A percentile compares a stretch with the other conserved stretches of the same genome.
Evolutionary conservation across 306 rosid genomes (phyloP).

Genomic region (Vachellia pachyceras): DNA sequence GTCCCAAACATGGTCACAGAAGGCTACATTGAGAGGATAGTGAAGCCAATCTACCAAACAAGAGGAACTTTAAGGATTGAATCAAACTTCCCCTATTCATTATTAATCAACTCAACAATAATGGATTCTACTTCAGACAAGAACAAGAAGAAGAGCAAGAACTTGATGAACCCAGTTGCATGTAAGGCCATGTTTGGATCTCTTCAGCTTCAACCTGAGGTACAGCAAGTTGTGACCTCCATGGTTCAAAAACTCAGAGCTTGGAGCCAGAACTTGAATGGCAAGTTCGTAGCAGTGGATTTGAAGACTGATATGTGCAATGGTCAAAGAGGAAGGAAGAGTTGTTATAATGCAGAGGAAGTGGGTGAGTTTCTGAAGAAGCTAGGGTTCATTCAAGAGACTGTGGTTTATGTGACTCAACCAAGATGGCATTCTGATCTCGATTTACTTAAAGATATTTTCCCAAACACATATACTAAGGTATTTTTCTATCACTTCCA

Average conservation of each 20-base stretch:
- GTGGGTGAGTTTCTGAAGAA: constrained; percentile 49
- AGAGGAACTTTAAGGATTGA: constrained; percentile 44
- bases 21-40: constrained; percentile 34
- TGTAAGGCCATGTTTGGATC: constrained; percentile 53
- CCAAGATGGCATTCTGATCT: constrained; percentile 45
- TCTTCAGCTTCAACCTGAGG: constrained; percentile 36
- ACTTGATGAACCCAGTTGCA: constrained; percentile 34
- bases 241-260: constrained; percentile 36
- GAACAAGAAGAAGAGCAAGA: constrained; percentile 3
- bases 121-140: constrained; percentile 9
- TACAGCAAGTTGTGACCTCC: constrained; percentile 34
- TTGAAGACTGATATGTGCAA: constrained; percentile 39
- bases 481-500: not conserved
- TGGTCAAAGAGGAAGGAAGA: constrained; percentile 26
- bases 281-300: constrained; percentile 44
- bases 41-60: constrained; percentile 46
- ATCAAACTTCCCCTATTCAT: constrained; percentile 44
- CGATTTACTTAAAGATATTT: constrained; percentile 42
- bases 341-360: constrained; percentile 37
- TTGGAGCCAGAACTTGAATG: constrained; percentile 34
- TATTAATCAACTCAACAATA: constrained; percentile 22
- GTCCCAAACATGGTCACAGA: constrained; percentile 46
- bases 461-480: constrained; percentile 52
- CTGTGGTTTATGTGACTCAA: constrained; percentile 46
- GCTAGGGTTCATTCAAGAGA: constrained; percentile 41